phyloP scores from a whole-genome alignment of 2,329 filamentous ascomycete genomes.

The Metarhizium guizhouense region DNA sequence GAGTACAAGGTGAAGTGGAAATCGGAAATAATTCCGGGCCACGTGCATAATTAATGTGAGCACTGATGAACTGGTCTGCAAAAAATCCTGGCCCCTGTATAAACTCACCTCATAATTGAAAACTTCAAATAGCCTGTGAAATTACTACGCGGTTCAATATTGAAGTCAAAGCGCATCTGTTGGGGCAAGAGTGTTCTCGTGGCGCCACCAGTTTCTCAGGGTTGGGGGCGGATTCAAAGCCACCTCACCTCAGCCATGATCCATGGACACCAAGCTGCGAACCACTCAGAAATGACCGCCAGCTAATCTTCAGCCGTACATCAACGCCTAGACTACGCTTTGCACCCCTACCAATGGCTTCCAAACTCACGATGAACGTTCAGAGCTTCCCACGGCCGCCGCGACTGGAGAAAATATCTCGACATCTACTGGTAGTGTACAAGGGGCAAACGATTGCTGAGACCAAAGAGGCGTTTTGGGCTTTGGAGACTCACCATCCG shows the following conservation, averaged over 20 bases:
- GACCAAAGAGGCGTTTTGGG: slow-evolving; percentile 51
- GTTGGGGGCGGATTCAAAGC: neutral
- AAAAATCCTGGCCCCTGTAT: too few species aligned
- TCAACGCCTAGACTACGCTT: neutral
- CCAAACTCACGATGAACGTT: slow-evolving; percentile 40
- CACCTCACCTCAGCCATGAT: neutral
- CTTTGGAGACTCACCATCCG: slow-evolving; percentile 53
- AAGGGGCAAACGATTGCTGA: slow-evolving; percentile 46
- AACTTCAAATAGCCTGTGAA: too few species aligned
- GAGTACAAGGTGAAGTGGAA: too few species aligned
- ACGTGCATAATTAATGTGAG: too few species aligned
- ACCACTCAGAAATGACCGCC: neutral
- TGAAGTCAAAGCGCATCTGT: too few species aligned
- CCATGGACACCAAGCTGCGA: too few species aligned
- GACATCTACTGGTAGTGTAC: slow-evolving; percentile 49
- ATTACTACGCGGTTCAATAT: too few species aligned
- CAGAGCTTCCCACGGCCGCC: slow-evolving; percentile 51
- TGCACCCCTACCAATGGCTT: slow-evolving; percentile 20
- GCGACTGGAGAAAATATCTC: slow-evolving; percentile 40
- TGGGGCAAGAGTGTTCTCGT: too few species aligned
- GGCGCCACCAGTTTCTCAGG: neutral
- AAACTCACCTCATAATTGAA: too few species aligned
- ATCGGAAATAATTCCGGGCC: too few species aligned
- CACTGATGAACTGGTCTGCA: too few species aligned
- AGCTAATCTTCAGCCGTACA: neutral